A percentile compares a stretch with the other conserved stretches of the same genome.
Conservation (phyloP, 345 rosid genomes). For the Arabidopsis arenosa region DNA sequence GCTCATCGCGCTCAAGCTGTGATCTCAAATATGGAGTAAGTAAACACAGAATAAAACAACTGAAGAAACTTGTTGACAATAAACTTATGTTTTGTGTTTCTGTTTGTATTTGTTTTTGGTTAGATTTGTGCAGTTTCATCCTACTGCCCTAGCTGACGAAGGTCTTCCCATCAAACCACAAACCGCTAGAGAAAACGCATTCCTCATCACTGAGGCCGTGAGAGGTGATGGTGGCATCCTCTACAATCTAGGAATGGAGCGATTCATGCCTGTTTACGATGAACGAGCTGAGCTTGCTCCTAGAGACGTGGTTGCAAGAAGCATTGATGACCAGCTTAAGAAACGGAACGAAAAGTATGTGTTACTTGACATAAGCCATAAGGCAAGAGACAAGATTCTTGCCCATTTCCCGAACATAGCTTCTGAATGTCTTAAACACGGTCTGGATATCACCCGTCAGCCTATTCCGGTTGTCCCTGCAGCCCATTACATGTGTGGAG, state of each 20-base stretch:
- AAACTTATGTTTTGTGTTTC: slow-evolving; percentile 11
- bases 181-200: slow-evolving; percentile 75
- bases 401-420: slow-evolving; percentile 98
- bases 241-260: slow-evolving; percentile 77
- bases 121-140: slow-evolving; percentile 99
- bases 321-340: slow-evolving; percentile 94
- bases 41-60: slow-evolving; percentile 6
- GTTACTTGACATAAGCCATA: slow-evolving; percentile 90
- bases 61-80: not conserved
- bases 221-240: slow-evolving; percentile 97
- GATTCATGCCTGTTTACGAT: slow-evolving; percentile 88
- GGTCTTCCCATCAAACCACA: slow-evolving; percentile 82
- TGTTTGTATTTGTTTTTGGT: slow-evolving; percentile 24
- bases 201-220: slow-evolving; percentile 90
- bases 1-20: slow-evolving; percentile 96
- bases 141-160: slow-evolving; percentile 96
- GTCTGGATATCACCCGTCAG: slow-evolving; percentile 75
- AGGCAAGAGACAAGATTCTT: slow-evolving; percentile 73
- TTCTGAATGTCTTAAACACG: slow-evolving; percentile 76
- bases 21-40: slow-evolving; percentile 98
- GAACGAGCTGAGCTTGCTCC: slow-evolving; percentile 97
- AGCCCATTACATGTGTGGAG: slow-evolving; percentile 99
- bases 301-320: slow-evolving; percentile 94
- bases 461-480: slow-evolving; percentile 96
- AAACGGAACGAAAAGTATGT: slow-evolving; percentile 75